phyloP scores from a whole-genome alignment of 176 grass and related monocot genomes.

The Musa beccarii region DNA sequence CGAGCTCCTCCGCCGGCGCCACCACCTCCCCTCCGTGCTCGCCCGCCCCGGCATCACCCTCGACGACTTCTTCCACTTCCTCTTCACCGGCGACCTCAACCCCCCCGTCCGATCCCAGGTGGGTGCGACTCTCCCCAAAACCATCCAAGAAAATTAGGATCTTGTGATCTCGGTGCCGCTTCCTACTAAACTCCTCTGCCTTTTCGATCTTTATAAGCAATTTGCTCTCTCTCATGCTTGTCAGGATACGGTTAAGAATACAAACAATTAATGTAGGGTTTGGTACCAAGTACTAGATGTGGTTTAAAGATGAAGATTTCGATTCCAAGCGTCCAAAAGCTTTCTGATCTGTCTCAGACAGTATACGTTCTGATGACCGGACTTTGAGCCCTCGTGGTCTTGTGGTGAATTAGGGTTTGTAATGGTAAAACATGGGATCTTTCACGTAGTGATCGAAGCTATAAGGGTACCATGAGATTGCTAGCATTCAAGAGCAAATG shows the following conservation, averaged over 20 bases:
- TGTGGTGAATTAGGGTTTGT: too few species aligned
- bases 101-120: slow-evolving; percentile 41
- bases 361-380: not conserved
- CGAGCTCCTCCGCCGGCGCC: slow-evolving; percentile 22
- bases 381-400: not conserved
- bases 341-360: not conserved
- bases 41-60: slow-evolving; percentile 33
- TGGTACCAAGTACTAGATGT: not conserved
- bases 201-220: too few species aligned
- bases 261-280: too few species aligned
- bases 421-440: not conserved
- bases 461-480: not conserved
- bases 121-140: not conserved
- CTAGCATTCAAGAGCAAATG: not conserved
- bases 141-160: not conserved
- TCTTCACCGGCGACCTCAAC: slow-evolving; percentile 64
- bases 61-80: slow-evolving; percentile 59
- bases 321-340: not conserved
- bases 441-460: not conserved
- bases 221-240: too few species aligned
- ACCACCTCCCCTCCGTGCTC: not conserved
- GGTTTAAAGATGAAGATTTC: not conserved
- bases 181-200: not conserved
- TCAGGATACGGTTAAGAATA: too few species aligned
- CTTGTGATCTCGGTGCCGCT: not conserved